These are phyloP conservation scores for Marasmius oreades DNA, from an alignment of 1,284 basidiomycete species.

Conservation along the genomic window DNA sequence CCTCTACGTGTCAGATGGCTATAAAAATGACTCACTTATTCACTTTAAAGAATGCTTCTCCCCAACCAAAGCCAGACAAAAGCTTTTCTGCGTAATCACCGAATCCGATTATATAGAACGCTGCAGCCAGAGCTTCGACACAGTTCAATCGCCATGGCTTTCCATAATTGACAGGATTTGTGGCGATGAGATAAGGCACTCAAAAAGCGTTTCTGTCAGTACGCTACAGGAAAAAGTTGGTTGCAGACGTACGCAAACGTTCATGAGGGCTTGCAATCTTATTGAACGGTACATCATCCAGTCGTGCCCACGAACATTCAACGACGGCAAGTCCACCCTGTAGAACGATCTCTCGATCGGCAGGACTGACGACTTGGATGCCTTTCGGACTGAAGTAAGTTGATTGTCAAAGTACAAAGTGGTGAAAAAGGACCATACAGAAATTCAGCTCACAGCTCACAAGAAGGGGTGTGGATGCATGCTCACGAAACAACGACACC, in stretches of 20 bases:
- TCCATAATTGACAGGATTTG: slow-evolving; percentile 94
- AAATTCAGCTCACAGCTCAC: background rate
- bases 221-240: background rate
- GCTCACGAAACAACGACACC: slow-evolving; percentile 92
- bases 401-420: background rate
- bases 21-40: slow-evolving; percentile 55
- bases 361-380: slow-evolving; percentile 76
- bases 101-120: slow-evolving; percentile 90
- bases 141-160: slow-evolving; percentile 91
- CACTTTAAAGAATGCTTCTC: slow-evolving; percentile 78
- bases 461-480: slow-evolving; percentile 16
- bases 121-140: slow-evolving; percentile 90
- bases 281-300: slow-evolving; percentile 91
- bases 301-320: slow-evolving; percentile 95
- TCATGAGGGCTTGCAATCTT: slow-evolving; percentile 95
- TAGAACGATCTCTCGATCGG: slow-evolving; percentile 80
- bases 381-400: slow-evolving; percentile 77
- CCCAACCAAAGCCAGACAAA: slow-evolving; percentile 84
- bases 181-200: slow-evolving; percentile 93
- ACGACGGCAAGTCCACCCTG: slow-evolving; percentile 88
- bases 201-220: background rate
- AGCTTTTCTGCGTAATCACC: slow-evolving; percentile 75
- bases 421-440: background rate
- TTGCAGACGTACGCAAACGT: slow-evolving; percentile 66
- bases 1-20: background rate